Evolutionary conservation across 371 early-diverging fungal genomes (phyloP), one percentile per base, ranked within the genome.

Genomic region (Mucor piriformis): DNA sequence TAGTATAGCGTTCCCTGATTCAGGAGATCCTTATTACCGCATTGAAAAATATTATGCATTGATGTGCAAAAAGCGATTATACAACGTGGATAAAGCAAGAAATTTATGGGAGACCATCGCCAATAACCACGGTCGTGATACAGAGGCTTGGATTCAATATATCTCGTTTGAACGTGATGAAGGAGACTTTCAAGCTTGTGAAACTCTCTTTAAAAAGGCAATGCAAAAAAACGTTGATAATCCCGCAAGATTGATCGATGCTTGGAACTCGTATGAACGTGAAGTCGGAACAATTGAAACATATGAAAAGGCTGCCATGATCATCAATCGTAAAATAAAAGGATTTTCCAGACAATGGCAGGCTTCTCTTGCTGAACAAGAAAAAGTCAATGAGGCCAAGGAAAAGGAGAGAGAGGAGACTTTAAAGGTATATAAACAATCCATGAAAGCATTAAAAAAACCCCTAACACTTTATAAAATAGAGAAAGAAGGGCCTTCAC

Each of bases 1-100:
- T 13, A 7, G 16, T 25, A 66, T 40, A 82, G 81, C 63, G 2
- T 77, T 75, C 21, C 76, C 78, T 0, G 57, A 68, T 1, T 46
- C 60, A 0, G 70, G 66, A 8, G 84, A 86, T 58, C 82, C 85
- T 3, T 81, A 76, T 49, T 72, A 72, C 49, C 76, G 86, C 0
- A 65, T 88, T n/a, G 83, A 85, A 57, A 69, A 77, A 15, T 75
- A 68, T 16, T 66, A 70, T 64, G 69, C 85, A 1, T 73, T 51
- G 18, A 72, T 83, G 10, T 77, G 78, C 61, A 61, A 27, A 12
- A 65, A 59, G 8, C 50, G 65, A 33, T 37, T 72, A 7, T 65
- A 57, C 8, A 57, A 76, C 20, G 23, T 43, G 6, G 64, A 65
- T 1, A 67, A 67, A 37, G 73, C 73, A 16, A 59, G 69, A 58